A percentile compares a stretch with the other conserved stretches of the same genome.
Conservation (phyloP, 73 alveolate species). For the Tetrahymena elliotti region DNA sequence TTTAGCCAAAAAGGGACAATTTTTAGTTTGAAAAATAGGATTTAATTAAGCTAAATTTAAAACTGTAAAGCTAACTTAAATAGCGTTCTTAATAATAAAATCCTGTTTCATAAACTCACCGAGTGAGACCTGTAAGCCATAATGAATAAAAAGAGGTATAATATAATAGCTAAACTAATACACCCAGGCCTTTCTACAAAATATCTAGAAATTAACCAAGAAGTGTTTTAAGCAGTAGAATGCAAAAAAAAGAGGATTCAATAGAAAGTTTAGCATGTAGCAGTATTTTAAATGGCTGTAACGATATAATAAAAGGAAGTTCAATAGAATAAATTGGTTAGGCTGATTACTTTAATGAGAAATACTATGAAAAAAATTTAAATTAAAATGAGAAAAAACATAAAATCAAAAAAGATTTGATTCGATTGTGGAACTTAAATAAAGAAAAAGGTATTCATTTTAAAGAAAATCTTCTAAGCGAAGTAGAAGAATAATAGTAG, state of each 20-base stretch:
- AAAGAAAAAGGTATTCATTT: background rate
- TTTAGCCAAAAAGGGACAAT: background rate
- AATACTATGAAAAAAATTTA: background rate
- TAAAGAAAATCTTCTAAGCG: background rate
- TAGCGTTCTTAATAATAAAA: background rate
- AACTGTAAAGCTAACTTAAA: background rate
- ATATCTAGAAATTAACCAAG: background rate
- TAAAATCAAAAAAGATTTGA: background rate
- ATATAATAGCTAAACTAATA: background rate
- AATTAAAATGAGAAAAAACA: background rate
- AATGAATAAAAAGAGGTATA: background rate
- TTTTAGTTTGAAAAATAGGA: background rate
- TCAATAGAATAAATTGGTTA: background rate
- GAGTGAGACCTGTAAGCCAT: background rate
- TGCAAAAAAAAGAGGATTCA: background rate
- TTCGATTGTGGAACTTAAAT: background rate
- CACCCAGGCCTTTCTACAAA: background rate
- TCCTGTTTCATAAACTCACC: background rate
- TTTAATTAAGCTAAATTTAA: background rate
- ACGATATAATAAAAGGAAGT: background rate
- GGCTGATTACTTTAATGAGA: background rate
- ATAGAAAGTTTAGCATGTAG: background rate
- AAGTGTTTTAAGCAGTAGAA: background rate
- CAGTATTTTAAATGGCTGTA: background rate
- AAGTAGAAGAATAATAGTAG: background rate